phyloP scores from a whole-genome alignment of 1,284 basidiomycete species.

The Porodaedalea pini region DNA sequence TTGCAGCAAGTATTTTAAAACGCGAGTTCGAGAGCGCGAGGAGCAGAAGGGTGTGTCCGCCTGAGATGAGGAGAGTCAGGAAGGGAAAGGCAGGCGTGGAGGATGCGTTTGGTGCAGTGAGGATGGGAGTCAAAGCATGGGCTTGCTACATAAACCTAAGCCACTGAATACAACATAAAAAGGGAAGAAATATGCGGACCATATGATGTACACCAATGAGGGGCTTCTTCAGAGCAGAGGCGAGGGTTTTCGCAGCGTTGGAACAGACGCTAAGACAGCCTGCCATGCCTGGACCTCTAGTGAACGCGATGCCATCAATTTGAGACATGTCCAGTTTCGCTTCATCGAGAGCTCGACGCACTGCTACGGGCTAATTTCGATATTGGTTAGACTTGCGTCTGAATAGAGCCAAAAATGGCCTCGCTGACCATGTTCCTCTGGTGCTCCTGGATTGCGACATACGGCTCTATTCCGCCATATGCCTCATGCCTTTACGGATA shows the following conservation, averaged over 20 bases:
- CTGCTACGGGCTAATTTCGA: constrained; percentile 63
- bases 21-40: constrained; percentile 57
- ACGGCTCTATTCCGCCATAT: constrained; percentile 84
- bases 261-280: constrained; percentile 77
- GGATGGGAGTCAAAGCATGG: constrained; percentile 81
- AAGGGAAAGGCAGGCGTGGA: constrained; percentile 75
- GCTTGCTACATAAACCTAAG: constrained; percentile 68
- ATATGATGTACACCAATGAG: constrained; percentile 92
- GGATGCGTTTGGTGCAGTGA: constrained; percentile 52
- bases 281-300: constrained; percentile 83
- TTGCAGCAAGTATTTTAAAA: constrained; percentile 75
- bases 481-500: constrained; percentile 58
- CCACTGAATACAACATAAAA: constrained; percentile 2
- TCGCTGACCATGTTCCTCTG: constrained; percentile 74
- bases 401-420: constrained; percentile 14
- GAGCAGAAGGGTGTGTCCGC: constrained; percentile 87
- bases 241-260: constrained; percentile 78
- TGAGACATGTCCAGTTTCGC: constrained; percentile 57
- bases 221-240: constrained; percentile 73
- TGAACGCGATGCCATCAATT: constrained; percentile 87
- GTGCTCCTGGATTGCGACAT: constrained; percentile 70
- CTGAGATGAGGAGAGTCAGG: constrained; percentile 82
- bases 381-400: neutral
- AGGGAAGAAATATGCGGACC: constrained; percentile 44
- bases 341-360: constrained; percentile 62